Evolutionary conservation across 2,329 filamentous ascomycete genomes (phyloP), one percentile per base, ranked within the genome.

Genomic region (Cercospora beticola): DNA sequence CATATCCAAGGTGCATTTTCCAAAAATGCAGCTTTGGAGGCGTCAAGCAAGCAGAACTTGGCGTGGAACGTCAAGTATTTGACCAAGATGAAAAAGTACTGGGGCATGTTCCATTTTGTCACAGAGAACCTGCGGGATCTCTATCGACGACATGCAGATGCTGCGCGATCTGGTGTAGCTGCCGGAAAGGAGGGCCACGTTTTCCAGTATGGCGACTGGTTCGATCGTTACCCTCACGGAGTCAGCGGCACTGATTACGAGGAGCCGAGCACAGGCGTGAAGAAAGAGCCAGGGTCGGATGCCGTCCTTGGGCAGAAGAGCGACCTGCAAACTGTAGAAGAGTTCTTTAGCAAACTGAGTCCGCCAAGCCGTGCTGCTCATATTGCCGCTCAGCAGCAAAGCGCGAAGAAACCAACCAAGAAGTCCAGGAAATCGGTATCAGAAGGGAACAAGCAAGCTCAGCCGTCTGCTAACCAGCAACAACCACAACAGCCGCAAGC

Each of bases 81-180:
- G 56, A 90, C 91, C 65, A 95, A 92, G 80, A 97, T 98, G 92
- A 97, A 97, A 83, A 92, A 92, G 69, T 94, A 95, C 76, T 99
- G 95, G 95, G 95, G 94, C 69, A 97, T 97, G 91, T 97, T 98
- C 77, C 92, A 97, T 78, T 97, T 93, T 82, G 94, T 98, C 87
- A 90, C 93, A 0, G 94, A 98, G 78, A 95, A 94, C 75, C 86
- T 97, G 40, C 93, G 95, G 68, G 91, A 94, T 65, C 89, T 96
- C 70, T 99, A 97, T 78, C 88, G 91, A 62, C 88, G 89, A 59
- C 94, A 93, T 74, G 90, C 93, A 16, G 93, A 97, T 78, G 90
- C 90, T n/a, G 88, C 90, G 31, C 85, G 90, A 64, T 87, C 88
- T 73, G 92, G 92, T 9, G 80, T 78, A 12, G 84, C 71, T 78